A percentile compares a stretch with the other conserved stretches of the same genome.
Conservation (phyloP, 139 green algal species). For the Protoeuglena noctilucae region DNA sequence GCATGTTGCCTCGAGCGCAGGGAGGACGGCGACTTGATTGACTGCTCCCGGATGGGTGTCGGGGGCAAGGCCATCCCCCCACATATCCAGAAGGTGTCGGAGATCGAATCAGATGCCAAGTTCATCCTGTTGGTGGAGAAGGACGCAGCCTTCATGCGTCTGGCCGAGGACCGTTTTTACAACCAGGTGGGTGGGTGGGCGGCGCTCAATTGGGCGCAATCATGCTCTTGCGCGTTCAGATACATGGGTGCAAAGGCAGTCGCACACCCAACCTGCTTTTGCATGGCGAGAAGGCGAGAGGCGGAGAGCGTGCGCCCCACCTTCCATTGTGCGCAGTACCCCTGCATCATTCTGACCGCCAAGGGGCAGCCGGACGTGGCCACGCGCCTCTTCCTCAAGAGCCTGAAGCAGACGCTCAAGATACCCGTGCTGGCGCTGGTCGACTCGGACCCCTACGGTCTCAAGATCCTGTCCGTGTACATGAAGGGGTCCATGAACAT, state of each 20-base stretch:
- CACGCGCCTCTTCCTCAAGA: conserved; percentile 73
- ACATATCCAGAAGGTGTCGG: conserved; percentile 80
- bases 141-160: conserved; percentile 90
- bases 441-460: conserved; percentile 85
- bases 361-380: conserved; percentile 96
- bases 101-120: conserved; percentile 60
- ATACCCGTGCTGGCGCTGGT: conserved; percentile 89
- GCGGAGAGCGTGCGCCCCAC: conserved; percentile 3
- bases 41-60: conserved; percentile 86
- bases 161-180: conserved; percentile 66
- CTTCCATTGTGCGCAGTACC: conserved; percentile 50
- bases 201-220: no score
- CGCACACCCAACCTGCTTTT: conserved; percentile 4
- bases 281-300: conserved; percentile 9
- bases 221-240: no score
- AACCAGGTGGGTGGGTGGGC: no score
- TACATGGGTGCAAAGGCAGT: no score
- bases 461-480: conserved; percentile 95
- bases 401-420: conserved; percentile 61
- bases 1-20: no score
- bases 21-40: conserved; percentile 84
- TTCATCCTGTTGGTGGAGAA: conserved; percentile 98
- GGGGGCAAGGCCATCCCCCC: conserved; percentile 91
- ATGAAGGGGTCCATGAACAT: conserved; percentile 85
- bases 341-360: conserved; percentile 93